Evolutionary conservation across 257 asterid genomes (phyloP).

Genomic region (Buddleja alternifolia): DNA sequence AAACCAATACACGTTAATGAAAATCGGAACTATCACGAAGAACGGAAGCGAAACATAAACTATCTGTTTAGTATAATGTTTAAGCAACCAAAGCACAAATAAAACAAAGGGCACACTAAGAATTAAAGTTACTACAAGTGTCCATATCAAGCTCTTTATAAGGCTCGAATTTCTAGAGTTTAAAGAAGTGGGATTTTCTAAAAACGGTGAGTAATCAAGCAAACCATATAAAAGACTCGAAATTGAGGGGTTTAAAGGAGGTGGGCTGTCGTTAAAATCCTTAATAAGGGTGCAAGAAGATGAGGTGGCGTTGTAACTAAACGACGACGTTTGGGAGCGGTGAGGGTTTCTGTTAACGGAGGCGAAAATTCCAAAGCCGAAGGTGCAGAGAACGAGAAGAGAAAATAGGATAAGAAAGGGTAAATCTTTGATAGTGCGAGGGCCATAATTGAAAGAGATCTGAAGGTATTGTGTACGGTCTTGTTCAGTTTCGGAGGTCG

Average conservation of each 20-base stretch:
- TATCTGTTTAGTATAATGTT: slow-evolving; percentile 82
- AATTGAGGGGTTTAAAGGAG: slow-evolving; percentile 17
- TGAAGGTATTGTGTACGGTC: slow-evolving; percentile 75
- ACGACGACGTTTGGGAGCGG: slow-evolving; percentile 56
- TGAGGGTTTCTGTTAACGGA: slow-evolving; percentile 68
- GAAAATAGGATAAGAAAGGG: slow-evolving; percentile 68
- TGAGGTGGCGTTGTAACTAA: slow-evolving; percentile 51
- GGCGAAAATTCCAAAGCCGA: slow-evolving; percentile 85
- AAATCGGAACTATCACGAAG: slow-evolving; percentile 76
- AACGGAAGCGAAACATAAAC: slow-evolving; percentile 87
- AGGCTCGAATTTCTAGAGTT: slow-evolving; percentile 42
- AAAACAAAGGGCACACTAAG: slow-evolving; percentile 64
- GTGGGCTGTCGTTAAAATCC: slow-evolving; percentile 25
- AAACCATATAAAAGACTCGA: slow-evolving; percentile 11
- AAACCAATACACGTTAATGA: slow-evolving; percentile 81
- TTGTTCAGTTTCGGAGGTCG: slow-evolving; percentile 51
- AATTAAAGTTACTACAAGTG: slow-evolving; percentile 70
- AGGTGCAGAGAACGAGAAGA: slow-evolving; percentile 64
- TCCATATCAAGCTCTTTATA: slow-evolving; percentile 76
- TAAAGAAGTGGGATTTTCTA: slow-evolving; percentile 32
- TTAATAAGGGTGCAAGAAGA: slow-evolving; percentile 58
- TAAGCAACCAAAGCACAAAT: slow-evolving; percentile 69
- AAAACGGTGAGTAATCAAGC: slow-evolving; percentile 16
- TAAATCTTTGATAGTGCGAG: slow-evolving; percentile 67
- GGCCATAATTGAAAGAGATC: slow-evolving; percentile 88